phyloP scores from a whole-genome alignment of 495 filamentous ascomycete genomes.

The Hypoxylon fuscum region DNA sequence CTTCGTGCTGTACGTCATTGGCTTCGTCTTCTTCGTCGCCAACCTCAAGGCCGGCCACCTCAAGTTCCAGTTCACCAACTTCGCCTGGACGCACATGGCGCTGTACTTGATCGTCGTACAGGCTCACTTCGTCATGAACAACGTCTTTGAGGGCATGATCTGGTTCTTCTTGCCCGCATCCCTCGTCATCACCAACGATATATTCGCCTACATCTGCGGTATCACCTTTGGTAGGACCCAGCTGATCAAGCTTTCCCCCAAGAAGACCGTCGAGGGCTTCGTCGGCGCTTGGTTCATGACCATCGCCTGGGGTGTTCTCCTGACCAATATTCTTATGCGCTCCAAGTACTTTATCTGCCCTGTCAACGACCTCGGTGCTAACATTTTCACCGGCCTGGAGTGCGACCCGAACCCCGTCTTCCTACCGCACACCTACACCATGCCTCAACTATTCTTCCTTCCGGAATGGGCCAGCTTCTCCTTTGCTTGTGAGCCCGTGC shows the following conservation, averaged over 20 bases:
- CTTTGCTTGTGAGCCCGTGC: constrained; percentile 83
- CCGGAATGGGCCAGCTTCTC: constrained; percentile 60
- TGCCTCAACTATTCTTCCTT: constrained; percentile 74
- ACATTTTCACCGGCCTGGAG: constrained; percentile 86
- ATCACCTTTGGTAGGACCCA: constrained; percentile 97
- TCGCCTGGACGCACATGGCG: constrained; percentile 99
- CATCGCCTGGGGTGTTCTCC: constrained; percentile 79
- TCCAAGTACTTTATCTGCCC: constrained; percentile 99
- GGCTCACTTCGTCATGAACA: constrained; percentile 99
- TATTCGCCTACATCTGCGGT: constrained; percentile 97
- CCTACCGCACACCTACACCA: constrained; percentile 75
- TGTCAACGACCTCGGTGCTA: constrained; percentile 94
- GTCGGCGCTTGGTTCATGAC: constrained; percentile 97
- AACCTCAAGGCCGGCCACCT: constrained; percentile 97
- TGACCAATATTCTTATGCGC: constrained; percentile 88
- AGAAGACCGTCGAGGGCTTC: constrained; percentile 99
- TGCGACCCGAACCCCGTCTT: constrained; percentile 96
- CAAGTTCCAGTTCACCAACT: constrained; percentile 98
- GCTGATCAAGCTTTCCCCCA: constrained; percentile 96
- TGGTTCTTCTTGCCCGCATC: constrained; percentile 99
- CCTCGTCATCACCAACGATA: constrained; percentile 98
- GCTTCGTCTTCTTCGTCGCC: constrained; percentile 98
- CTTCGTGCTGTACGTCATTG: constrained; percentile 96
- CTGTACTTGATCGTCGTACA: constrained; percentile 97
- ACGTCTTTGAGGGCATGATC: constrained; percentile 99